Percentiles rank a stretch among this genome's conserved stretches.
These are phyloP conservation scores for Kwoniella bestiolae DNA, from an alignment of 768 basidiomycete species.

Conservation along the genomic window DNA sequence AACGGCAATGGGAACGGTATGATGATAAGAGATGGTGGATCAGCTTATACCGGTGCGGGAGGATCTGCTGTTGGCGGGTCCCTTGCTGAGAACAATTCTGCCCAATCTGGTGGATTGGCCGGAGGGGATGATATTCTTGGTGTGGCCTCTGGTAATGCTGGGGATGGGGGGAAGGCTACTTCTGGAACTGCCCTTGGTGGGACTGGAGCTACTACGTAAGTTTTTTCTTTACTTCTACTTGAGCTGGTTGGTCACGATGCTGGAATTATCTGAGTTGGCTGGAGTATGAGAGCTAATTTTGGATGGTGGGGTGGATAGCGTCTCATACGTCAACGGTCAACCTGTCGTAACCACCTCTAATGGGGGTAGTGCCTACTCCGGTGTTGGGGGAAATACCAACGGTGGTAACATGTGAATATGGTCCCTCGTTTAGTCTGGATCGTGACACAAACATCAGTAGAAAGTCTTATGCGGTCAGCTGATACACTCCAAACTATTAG, in stretches of 20 bases:
- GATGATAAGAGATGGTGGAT: constrained; percentile 33
- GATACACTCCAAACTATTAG: not conserved
- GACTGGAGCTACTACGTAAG: constrained; percentile 26
- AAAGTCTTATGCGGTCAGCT: not conserved
- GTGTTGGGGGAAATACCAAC: constrained; percentile 47
- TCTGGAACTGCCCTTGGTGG: constrained; percentile 43
- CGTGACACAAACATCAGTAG: not conserved
- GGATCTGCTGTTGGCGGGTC: constrained; percentile 42
- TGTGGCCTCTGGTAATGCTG: constrained; percentile 37
- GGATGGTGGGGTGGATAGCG: too few species aligned
- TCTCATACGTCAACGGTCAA: constrained; percentile 27
- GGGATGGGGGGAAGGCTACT: constrained; percentile 46
- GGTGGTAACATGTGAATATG: constrained; percentile 42
- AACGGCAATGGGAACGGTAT: not conserved
- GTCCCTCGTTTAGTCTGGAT: not conserved
- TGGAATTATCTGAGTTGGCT: not conserved
- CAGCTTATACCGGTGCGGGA: constrained; percentile 46
- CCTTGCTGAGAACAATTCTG: constrained; percentile 27
- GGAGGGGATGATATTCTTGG: constrained; percentile 25
- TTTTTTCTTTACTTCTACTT: not conserved
- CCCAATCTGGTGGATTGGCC: constrained; percentile 9
- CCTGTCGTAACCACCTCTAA: constrained; percentile 28
- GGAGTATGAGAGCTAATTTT: not conserved
- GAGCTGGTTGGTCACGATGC: too few species aligned
- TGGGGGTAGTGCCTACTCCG: constrained; percentile 45